phyloP scores from a whole-genome alignment of 1,139 yeast species.

The Protomyces pachydermus region DNA sequence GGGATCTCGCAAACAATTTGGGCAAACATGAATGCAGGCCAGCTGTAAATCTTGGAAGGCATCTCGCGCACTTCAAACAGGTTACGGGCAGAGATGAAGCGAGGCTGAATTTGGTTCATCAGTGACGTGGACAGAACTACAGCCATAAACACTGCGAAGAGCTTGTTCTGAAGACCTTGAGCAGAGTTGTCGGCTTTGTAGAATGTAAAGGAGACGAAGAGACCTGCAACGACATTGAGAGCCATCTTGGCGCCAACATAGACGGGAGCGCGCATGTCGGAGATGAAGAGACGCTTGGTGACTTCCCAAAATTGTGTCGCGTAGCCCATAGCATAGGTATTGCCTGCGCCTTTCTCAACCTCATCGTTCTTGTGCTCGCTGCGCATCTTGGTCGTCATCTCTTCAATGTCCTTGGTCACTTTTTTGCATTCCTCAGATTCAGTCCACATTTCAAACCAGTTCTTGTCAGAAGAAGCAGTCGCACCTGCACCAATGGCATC shows the following conservation, averaged over 20 bases:
- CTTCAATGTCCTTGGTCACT: slow-evolving; percentile 36
- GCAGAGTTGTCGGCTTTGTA: slow-evolving; percentile 38
- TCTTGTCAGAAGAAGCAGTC: slow-evolving; percentile 59
- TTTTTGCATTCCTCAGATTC: slow-evolving; percentile 51
- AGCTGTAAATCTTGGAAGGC: slow-evolving; percentile 60
- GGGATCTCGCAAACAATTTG: slow-evolving; percentile 55
- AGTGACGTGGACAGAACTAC: slow-evolving; percentile 50
- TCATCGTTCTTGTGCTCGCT: not conserved
- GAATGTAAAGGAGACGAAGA: slow-evolving; percentile 54
- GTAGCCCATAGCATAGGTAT: slow-evolving; percentile 33
- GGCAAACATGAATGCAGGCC: slow-evolving; percentile 53
- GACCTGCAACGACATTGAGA: slow-evolving; percentile 48
- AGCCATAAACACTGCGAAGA: slow-evolving; percentile 52
- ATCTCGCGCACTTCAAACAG: slow-evolving; percentile 61
- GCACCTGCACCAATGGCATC: slow-evolving; percentile 78
- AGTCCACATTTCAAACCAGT: slow-evolving; percentile 63
- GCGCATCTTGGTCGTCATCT: slow-evolving; percentile 18
- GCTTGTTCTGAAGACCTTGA: slow-evolving; percentile 39
- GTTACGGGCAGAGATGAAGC: slow-evolving; percentile 46
- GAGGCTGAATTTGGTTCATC: slow-evolving; percentile 54
- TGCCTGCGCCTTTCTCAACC: slow-evolving; percentile 17
- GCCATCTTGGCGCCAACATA: slow-evolving; percentile 46
- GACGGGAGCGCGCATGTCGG: slow-evolving; percentile 47
- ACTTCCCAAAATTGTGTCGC: slow-evolving; percentile 30
- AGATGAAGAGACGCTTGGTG: slow-evolving; percentile 36